Evolutionary conservation across 2,329 filamentous ascomycete genomes (phyloP).

Genomic region (Lachnellula cervina): DNA sequence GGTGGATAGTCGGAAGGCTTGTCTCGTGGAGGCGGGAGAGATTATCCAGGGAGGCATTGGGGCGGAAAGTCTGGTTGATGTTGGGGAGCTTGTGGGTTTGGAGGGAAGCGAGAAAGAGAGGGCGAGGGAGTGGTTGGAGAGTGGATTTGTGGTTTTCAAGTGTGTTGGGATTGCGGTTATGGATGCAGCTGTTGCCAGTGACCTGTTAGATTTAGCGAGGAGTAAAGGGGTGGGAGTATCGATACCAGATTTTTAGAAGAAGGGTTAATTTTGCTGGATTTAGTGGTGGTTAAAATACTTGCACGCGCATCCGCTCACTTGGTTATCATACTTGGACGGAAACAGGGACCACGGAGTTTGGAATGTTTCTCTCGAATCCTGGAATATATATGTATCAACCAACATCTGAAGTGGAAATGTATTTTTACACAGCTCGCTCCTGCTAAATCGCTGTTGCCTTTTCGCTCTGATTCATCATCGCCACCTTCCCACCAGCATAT

Average conservation of each 20-base stretch:
- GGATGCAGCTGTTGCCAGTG: constrained; percentile 50
- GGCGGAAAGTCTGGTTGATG: constrained; percentile 71
- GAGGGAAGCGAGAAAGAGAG: constrained; percentile 25
- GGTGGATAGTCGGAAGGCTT: constrained; percentile 71
- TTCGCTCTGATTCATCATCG: no score
- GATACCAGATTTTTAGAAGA: not conserved
- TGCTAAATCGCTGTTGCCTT: no score
- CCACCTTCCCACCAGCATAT: no score
- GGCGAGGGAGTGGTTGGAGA: constrained; percentile 39
- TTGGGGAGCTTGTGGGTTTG: constrained; percentile 62
- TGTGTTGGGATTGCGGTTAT: constrained; percentile 58
- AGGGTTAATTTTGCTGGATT: not conserved
- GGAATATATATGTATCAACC: no score
- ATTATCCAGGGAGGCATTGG: constrained; percentile 69
- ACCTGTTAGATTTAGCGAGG: not conserved
- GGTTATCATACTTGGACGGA: no score
- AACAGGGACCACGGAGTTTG: no score
- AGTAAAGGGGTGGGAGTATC: not conserved
- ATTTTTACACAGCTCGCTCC: no score
- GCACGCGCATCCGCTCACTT: no score
- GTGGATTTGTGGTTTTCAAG: constrained; percentile 51
- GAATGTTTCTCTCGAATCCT: no score
- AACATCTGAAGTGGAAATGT: no score
- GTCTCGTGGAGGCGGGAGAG: constrained; percentile 76
- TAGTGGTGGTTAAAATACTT: not conserved